Evolutionary conservation across 495 filamentous ascomycete genomes (phyloP), one percentile per base, ranked within the genome.

Genomic region (Penicillium paradoxum): DNA sequence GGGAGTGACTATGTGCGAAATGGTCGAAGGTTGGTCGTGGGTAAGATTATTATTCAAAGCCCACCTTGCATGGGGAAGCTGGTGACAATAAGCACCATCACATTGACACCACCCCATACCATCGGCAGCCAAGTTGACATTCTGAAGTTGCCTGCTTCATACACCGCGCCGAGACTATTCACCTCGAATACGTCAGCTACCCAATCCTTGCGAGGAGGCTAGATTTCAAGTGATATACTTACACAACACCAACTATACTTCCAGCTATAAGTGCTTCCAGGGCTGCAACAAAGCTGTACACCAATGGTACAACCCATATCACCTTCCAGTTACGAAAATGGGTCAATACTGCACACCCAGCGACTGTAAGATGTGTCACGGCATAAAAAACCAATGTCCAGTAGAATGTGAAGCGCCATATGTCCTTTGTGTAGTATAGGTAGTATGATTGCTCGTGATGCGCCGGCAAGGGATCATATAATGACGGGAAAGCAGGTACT

Each of bases 111-210:
- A n/a, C 85, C 87, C 93, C 93, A 98, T 45, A 95, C 79, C 62
- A 96, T 89, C 13, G 93, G 93, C 36, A 96, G 86, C 93, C 95
- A 98, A 2, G 93, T 97, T 46, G 90, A 95, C 92, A 97, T 96
- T 55, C 82, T 73, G 63, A 95, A 96, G 68, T 84, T 88, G 27
- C 91, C 93, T 14, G 89, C 82, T 56, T 87, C 82, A 62, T 97
- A 98, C 39, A 93, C 83, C 6, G 87, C 88, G 21, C 90, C 90
- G 10, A 98, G 80, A 45, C 92, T 97, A 58, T 40, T 29, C 27
- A 45, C 8, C 10, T 8, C 33, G 71, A 68, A 55, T 58, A 54
- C 33, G 32, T 52, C 9, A 33, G 50, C 15, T 25, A 44, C 17
- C 17, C n/a, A 14, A 46, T 58, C 45, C 6, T n/a, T 29, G 4